Evolutionary conservation across 306 rosid genomes (phyloP).

Genomic region (Lathyrus sativus): DNA sequence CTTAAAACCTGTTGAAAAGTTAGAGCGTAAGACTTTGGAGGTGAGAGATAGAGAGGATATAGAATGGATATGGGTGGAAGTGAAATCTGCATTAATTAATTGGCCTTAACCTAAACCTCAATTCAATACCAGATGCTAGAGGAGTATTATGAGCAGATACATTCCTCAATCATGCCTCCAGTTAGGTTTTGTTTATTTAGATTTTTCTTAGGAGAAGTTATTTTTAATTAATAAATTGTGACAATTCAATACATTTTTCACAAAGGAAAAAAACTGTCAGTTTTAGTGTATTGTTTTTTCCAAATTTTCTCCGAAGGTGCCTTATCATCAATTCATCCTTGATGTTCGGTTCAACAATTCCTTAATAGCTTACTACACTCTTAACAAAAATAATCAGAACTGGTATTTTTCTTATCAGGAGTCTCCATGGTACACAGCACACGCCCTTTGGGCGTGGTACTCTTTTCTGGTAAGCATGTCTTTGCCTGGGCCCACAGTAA

Average conservation of each 20-base stretch:
- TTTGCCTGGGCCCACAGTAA: neutral
- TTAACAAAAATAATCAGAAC: neutral
- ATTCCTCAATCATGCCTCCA: conserved; percentile 10
- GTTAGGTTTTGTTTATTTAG: neutral
- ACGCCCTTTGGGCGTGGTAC: too few species aligned
- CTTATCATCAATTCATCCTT: too few species aligned
- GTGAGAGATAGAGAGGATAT: neutral
- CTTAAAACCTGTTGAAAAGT: neutral
- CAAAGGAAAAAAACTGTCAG: too few species aligned
- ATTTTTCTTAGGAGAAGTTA: too few species aligned
- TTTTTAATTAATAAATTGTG: too few species aligned
- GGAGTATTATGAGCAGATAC: neutral
- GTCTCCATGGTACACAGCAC: too few species aligned
- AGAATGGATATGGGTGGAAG: neutral
- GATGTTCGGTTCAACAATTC: too few species aligned
- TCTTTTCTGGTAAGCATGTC: neutral
- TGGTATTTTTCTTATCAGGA: neutral
- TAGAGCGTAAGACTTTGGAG: neutral
- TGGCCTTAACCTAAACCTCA: neutral
- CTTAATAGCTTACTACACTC: neutral
- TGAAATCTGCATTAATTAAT: neutral
- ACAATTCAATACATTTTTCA: too few species aligned
- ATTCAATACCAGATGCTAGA: neutral
- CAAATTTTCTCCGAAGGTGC: too few species aligned
- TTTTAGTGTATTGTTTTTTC: too few species aligned